Percentiles rank a stretch among this genome's conserved stretches.
Conservation (phyloP, 768 basidiomycete genomes). For the Gymnopilus junonius region DNA sequence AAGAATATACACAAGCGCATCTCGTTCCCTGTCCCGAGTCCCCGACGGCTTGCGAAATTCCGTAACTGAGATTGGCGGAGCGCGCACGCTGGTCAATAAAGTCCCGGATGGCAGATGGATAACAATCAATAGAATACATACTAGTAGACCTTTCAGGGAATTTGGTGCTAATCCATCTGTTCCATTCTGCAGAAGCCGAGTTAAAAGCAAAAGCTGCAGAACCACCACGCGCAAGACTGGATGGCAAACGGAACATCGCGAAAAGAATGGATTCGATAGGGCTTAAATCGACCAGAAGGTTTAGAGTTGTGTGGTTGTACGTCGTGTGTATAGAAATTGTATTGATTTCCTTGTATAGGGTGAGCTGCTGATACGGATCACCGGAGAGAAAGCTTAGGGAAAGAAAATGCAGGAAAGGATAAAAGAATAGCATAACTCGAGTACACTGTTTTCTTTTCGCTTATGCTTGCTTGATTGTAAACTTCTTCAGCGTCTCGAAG, state of each 20-base stretch:
- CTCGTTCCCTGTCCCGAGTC: neutral
- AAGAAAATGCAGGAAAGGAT: too few relatives aligned
- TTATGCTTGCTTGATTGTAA: neutral
- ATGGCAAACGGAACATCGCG: constrained; percentile 12
- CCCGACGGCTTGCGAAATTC: neutral
- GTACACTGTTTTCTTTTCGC: neutral
- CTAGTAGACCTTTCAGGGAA: neutral
- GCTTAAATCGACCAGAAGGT: neutral
- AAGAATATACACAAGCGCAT: neutral
- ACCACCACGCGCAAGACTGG: too few relatives aligned
- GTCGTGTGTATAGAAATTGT: constrained; percentile 3
- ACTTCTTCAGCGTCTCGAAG: constrained; percentile 4
- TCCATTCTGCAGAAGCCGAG: constrained; percentile 4
- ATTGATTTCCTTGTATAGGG: constrained; percentile 15
- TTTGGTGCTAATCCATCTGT: neutral
- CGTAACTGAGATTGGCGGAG: neutral
- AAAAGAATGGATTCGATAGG: neutral
- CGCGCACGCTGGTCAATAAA: neutral
- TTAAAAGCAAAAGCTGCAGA: neutral
- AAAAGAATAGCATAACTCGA: constrained; percentile 4
- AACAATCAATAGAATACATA: neutral
- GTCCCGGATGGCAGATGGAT: neutral
- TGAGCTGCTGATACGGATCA: constrained; percentile 24
- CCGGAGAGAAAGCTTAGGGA: constrained; percentile 13
- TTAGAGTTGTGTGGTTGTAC: neutral